Percentiles rank a stretch among this genome's conserved stretches.
phyloP scores from a whole-genome alignment of 2,329 filamentous ascomycete species.

The Penicillium sp. region DNA sequence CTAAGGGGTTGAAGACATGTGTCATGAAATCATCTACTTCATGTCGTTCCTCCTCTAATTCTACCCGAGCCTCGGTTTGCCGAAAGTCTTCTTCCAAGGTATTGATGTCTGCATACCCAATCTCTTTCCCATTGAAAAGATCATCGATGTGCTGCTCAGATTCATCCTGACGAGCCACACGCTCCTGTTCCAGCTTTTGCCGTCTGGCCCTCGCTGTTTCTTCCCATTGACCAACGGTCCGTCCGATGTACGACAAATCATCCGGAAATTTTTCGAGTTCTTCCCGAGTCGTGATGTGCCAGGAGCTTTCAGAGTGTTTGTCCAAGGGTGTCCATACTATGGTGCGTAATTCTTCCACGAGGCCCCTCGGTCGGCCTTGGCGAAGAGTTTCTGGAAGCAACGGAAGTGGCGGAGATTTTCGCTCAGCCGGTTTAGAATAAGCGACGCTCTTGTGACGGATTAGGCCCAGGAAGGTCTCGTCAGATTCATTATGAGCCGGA shows the following conservation, averaged over 20 bases:
- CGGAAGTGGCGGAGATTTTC: slow-evolving; percentile 26
- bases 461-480: slow-evolving; percentile 49
- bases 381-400: slow-evolving; percentile 34
- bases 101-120: slow-evolving; percentile 58
- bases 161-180: slow-evolving; percentile 51
- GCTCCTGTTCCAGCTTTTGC: slow-evolving; percentile 48
- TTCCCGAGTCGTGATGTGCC: slow-evolving; percentile 32
- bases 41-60: slow-evolving; percentile 52
- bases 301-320: slow-evolving; percentile 34
- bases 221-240: slow-evolving; percentile 48
- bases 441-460: slow-evolving; percentile 47
- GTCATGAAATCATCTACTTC: slow-evolving; percentile 53
- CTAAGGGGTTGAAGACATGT: slow-evolving; percentile 52
- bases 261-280: slow-evolving; percentile 38
- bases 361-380: slow-evolving; percentile 25
- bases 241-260: slow-evolving; percentile 46
- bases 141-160: slow-evolving; percentile 53
- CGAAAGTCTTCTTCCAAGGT: slow-evolving; percentile 56
- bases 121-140: slow-evolving; percentile 56
- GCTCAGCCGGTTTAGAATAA: slow-evolving; percentile 33
- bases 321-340: slow-evolving; percentile 36
- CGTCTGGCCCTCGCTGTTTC: slow-evolving; percentile 44
- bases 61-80: slow-evolving; percentile 50
- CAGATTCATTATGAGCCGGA: slow-evolving; percentile 32
- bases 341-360: slow-evolving; percentile 36